Conservation (phyloP, 192 early-diverging fungal genomes). For the Pilaira anomala region DNA sequence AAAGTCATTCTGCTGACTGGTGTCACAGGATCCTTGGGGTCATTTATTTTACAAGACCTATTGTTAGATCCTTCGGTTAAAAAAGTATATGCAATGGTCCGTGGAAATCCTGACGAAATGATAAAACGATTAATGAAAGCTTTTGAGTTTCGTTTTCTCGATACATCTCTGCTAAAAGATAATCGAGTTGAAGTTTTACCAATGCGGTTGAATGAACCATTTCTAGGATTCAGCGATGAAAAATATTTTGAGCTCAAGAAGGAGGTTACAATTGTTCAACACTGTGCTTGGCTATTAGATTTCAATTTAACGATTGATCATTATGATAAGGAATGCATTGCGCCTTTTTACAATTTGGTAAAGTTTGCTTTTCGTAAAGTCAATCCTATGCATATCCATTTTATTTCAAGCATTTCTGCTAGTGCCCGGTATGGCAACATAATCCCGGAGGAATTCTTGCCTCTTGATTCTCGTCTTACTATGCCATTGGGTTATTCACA, state of each 20-base stretch:
- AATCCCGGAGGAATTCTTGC: conserved; percentile 15
- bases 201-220: conserved; percentile 18
- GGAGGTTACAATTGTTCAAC: conserved; percentile 32
- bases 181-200: neutral
- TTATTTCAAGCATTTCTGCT: conserved; percentile 28
- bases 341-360: conserved; percentile 26
- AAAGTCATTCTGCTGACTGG: conserved; percentile 34
- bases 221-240: conserved; percentile 22
- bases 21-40: conserved; percentile 35
- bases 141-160: conserved; percentile 23
- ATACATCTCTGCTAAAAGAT: conserved; percentile 13
- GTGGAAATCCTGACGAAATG: conserved; percentile 14
- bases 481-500: conserved; percentile 33
- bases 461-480: conserved; percentile 12
- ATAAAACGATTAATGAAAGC: conserved; percentile 14
- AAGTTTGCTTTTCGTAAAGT: conserved; percentile 13
- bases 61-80: conserved; percentile 13
- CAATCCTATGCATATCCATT: conserved; percentile 30
- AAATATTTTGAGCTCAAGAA: conserved; percentile 20
- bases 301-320: conserved; percentile 33
- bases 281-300: conserved; percentile 37
- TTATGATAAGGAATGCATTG: conserved; percentile 29
- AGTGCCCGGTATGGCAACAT: neutral
- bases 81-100: conserved; percentile 33
- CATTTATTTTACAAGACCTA: conserved; percentile 22